Base-by-base conservation (phyloP, 768 basidiomycete genomes). In the Tulasnella sp. region DNA sequence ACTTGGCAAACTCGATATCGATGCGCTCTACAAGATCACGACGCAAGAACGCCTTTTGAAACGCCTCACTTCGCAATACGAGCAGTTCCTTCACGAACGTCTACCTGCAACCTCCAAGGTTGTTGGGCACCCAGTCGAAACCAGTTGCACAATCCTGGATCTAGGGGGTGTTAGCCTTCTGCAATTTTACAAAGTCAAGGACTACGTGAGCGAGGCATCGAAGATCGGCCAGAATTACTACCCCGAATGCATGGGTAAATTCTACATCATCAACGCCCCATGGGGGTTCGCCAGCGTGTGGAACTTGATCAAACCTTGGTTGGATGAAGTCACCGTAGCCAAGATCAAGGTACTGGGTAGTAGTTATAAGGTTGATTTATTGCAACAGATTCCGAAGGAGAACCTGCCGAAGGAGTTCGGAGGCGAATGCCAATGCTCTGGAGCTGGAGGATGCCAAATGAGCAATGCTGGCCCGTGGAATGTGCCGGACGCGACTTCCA, bases 211-310 rank as follows among this genome's bases (percentile, higher is more conserved):
- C 81, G 85, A 89, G 31, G 94, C 96, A 0, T 87, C 93, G 0
- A 84, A 85, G 38, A 92, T 99, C 85, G 94, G 95, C 16, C 96
- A 98, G 85, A 90, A 98, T 87, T 89, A 93, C 82, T 99, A 96
- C 85, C 94, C 96, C 1, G 95, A 97, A 85, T 91, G 89, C 82
- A 95, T 98, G 97, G 97, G 97, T 87, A 95, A 94, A 84, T 98
- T 99, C 88, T 99, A 94, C 88, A 96, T 99, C 89, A 94, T 98
- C 89, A 98, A 99, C 84, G 94, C 95, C 0, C 97, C 97, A 0
- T 98, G 93, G 92, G 89, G 91, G 75, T 99, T 99, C 88, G 89
- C 90, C 75, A 89, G 92, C 52, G 93, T 97, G 31, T 99, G 97
- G 97, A 84, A 87, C 27, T 84, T 96, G 81, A 90, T 99, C 87